Base-by-base conservation (phyloP, 2,329 filamentous ascomycete species). In the Nothophaeocryptopus gaeumannii region DNA sequence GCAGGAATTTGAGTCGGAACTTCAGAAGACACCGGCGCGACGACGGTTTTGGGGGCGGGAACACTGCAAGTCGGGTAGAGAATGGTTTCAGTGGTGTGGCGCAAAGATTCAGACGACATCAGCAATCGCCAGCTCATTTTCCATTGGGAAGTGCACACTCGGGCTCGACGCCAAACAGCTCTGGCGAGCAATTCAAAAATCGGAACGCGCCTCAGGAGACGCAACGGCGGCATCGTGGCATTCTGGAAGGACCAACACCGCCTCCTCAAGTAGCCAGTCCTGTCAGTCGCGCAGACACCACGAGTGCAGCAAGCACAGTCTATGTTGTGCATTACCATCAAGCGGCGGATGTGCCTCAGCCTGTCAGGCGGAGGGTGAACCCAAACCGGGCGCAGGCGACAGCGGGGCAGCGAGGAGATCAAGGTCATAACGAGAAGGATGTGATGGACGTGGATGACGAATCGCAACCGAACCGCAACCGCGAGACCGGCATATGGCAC, bases 321-420 rank as follows among this genome's bases (percentile, higher is more conserved):
- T 85, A 85, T 61, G 78, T 80, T 44, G 77, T 85, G 29, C 78
- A 78, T 29, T 83, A 84, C 60, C 79, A 84, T 59, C 74, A 79
- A 11, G 71, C 78, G 8, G 69, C 70, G 12, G 76, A 74, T 42
- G 71, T 72, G 49, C 77, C 73, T 54, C 62, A 67, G 34, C 65
- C 64, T 11, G 59, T 68, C 4, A 53, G 66, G 8, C 56, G 66
- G 14, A 55, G 63, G 26, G 45, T 57, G 2, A 58, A 58, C 39
- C 39, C 46, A 5, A 48, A 47, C 35, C 55, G 50, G 35, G 60
- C 45, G 7, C 26, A 47, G 39, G 39, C 44, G 20, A 38, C 43
- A 43, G 31, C 26, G 11, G 20, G 14, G 11, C 15, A 33, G 11
- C 39, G 53, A 34, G 47, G 44, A 43, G 45, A 45, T 14, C 37